Evolutionary conservation across 2,329 filamentous ascomycete genomes (phyloP).

Genomic region (Neopestalotiopsis clavispora): DNA sequence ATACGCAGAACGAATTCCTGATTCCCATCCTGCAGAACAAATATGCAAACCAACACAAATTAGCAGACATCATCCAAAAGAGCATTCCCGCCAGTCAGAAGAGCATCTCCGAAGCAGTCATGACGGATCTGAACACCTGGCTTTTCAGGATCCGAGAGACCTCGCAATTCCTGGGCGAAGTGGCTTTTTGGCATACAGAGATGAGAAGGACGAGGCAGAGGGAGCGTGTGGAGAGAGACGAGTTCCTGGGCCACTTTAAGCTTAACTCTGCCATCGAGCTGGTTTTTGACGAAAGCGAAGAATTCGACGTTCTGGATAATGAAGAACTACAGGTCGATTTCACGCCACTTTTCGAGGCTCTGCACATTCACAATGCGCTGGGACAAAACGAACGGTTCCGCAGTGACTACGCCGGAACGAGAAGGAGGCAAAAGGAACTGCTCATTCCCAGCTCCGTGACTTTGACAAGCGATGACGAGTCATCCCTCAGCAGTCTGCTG

Average conservation of each 20-base stretch:
- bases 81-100: conserved; percentile 93
- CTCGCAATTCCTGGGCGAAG: conserved; percentile 93
- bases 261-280: conserved; percentile 95
- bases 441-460: conserved; percentile 78
- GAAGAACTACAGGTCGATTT: conserved; percentile 90
- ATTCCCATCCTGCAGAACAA: conserved; percentile 74
- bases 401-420: conserved; percentile 87
- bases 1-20: conserved; percentile 94
- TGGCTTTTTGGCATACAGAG: conserved; percentile 96
- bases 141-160: conserved; percentile 93
- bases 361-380: conserved; percentile 95
- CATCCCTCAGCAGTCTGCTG: conserved; percentile 84
- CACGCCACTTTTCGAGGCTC: conserved; percentile 88
- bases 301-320: conserved; percentile 94
- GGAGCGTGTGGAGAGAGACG: conserved; percentile 77
- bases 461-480: conserved; percentile 80
- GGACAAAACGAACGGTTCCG: conserved; percentile 92
- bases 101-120: conserved; percentile 93
- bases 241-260: conserved; percentile 81
- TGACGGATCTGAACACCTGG: conserved; percentile 97
- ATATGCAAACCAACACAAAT: conserved; percentile 91
- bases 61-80: conserved; percentile 94
- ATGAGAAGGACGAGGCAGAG: conserved; percentile 82
- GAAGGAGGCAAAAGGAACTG: conserved; percentile 89
- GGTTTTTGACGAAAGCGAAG: conserved; percentile 92